Percentiles rank a stretch among this genome's conserved stretches.
phyloP scores from a whole-genome alignment of 1,284 basidiomycete species.

The Sporisorium scitamineum region DNA sequence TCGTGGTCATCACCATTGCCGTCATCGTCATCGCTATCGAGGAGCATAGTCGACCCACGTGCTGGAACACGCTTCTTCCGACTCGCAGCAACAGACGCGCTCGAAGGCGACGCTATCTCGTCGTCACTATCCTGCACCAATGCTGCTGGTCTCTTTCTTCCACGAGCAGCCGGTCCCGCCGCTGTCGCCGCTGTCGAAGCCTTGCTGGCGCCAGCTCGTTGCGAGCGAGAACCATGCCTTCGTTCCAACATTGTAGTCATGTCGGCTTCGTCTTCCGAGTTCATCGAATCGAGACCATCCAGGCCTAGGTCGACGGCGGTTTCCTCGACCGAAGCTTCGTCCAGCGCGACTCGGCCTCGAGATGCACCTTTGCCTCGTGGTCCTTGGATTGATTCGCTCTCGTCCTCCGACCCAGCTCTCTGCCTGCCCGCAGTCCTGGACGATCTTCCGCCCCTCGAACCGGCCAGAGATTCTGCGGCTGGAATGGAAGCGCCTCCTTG shows the following conservation, averaged over 20 bases:
- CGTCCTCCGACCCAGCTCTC: constrained; percentile 11
- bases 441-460: neutral
- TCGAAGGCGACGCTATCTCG: constrained; percentile 2
- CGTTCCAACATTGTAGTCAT: constrained; percentile 36
- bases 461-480: neutral
- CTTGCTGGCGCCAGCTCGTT: neutral
- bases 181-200: neutral
- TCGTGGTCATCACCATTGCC: constrained; percentile 8
- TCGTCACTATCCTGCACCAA: constrained; percentile 33
- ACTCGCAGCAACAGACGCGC: neutral
- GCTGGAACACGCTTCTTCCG: constrained; percentile 1
- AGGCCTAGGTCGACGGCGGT: constrained; percentile 21
- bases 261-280: constrained; percentile 35
- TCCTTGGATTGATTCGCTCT: constrained; percentile 3
- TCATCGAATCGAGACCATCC: constrained; percentile 39
- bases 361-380: neutral
- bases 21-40: constrained; percentile 19
- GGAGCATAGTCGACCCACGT: constrained; percentile 6
- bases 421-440: neutral
- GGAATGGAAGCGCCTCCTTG: constrained; percentile 7
- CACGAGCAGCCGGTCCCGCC: neutral
- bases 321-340: constrained; percentile 20
- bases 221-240: constrained; percentile 20
- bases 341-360: constrained; percentile 20
- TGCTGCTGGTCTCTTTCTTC: constrained; percentile 19